These are phyloP conservation scores for Penicillium odoratum DNA, from an alignment of 495 filamentous ascomycete genomes.

Conservation along the genomic window DNA sequence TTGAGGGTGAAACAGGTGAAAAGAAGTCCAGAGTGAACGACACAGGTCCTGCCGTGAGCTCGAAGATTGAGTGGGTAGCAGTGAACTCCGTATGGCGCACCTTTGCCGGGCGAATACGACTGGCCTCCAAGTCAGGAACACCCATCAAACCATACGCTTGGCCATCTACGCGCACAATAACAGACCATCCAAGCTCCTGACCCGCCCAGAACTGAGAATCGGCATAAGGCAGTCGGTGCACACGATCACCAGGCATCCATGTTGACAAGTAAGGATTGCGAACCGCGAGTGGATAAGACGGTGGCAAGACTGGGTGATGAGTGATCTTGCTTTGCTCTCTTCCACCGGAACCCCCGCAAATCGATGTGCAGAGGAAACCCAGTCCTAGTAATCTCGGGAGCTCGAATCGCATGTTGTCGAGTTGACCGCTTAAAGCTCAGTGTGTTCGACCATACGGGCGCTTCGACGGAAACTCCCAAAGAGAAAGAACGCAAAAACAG, in stretches of 20 bases:
- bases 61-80: constrained; percentile 47
- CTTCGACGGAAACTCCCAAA: background rate
- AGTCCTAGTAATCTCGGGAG: constrained; percentile 24
- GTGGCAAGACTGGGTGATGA: constrained; percentile 36
- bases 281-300: constrained; percentile 51
- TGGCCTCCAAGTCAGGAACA: constrained; percentile 26
- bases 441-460: background rate
- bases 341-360: constrained; percentile 19
- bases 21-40: constrained; percentile 60
- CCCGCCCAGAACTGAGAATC: constrained; percentile 53
- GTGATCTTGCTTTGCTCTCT: constrained; percentile 14
- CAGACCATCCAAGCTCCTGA: constrained; percentile 46
- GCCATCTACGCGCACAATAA: constrained; percentile 50
- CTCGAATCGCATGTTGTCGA: constrained; percentile 27
- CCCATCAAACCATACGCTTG: constrained; percentile 52
- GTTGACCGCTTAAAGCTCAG: background rate
- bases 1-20: constrained; percentile 83
- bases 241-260: constrained; percentile 48
- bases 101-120: constrained; percentile 33
- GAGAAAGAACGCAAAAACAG: background rate
- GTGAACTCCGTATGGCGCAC: constrained; percentile 45
- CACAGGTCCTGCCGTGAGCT: constrained; percentile 42
- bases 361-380: constrained; percentile 25
- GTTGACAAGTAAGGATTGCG: constrained; percentile 47
- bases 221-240: constrained; percentile 38